phyloP scores from a whole-genome alignment of 2,329 filamentous ascomycete genomes.

The Paraphoma chrysanthemicola region DNA sequence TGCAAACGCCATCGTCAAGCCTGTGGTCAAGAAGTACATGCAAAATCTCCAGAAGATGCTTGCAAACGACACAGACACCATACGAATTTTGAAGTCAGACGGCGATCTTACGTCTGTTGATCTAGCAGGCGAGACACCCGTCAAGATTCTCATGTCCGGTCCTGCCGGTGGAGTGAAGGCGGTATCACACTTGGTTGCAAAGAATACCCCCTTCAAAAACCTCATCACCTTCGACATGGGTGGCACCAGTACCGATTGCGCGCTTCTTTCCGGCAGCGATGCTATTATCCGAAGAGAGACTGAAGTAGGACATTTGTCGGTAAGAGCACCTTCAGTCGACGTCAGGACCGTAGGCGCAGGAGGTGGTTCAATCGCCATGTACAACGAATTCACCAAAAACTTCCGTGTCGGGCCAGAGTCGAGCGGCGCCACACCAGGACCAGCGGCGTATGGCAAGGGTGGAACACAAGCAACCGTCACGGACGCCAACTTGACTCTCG shows the following conservation, averaged over 20 bases:
- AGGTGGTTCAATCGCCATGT: slow-evolving; percentile 58
- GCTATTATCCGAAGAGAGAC: slow-evolving; percentile 56
- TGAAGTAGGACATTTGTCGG: slow-evolving; percentile 52
- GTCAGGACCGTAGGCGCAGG: slow-evolving; percentile 59
- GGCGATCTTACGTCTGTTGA: slow-evolving; percentile 56
- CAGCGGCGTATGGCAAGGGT: slow-evolving; percentile 58
- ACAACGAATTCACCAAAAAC: slow-evolving; percentile 56
- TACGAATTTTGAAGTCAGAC: slow-evolving; percentile 60
- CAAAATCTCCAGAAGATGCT: slow-evolving; percentile 50
- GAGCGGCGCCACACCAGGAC: slow-evolving; percentile 57
- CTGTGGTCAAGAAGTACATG: slow-evolving; percentile 56
- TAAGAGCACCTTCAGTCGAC: slow-evolving; percentile 57
- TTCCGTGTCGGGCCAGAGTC: slow-evolving; percentile 61
- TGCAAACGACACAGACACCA: slow-evolving; percentile 50
- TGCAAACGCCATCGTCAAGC: slow-evolving; percentile 58
- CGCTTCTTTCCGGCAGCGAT: slow-evolving; percentile 53
- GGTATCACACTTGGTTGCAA: slow-evolving; percentile 55
- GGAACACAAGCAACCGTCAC: slow-evolving; percentile 57
- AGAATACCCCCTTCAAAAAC: slow-evolving; percentile 56
- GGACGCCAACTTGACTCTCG: slow-evolving; percentile 57
- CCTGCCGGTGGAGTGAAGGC: slow-evolving; percentile 60
- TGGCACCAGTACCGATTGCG: slow-evolving; percentile 59
- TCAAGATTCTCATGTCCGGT: slow-evolving; percentile 59
- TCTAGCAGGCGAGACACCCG: slow-evolving; percentile 55
- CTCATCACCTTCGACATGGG: slow-evolving; percentile 60